Conservation (phyloP, 441 rosid species). For the Daphne laureola region DNA sequence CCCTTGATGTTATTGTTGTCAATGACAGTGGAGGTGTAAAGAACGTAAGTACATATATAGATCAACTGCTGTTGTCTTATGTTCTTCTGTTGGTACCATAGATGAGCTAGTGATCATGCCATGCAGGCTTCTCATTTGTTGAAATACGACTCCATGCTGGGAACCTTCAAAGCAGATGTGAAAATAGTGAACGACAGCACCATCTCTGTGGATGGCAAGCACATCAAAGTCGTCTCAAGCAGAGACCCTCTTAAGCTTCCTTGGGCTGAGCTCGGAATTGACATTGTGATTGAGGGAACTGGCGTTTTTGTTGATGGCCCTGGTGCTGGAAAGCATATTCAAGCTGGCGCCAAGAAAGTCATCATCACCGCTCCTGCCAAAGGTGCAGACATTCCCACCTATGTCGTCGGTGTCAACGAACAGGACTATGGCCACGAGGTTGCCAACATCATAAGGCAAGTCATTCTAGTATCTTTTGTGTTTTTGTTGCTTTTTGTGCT, state of each 20-base stretch:
- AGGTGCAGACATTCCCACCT: conserved; percentile 96
- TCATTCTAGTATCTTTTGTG: neutral
- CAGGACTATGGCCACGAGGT: conserved; percentile 70
- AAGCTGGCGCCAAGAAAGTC: conserved; percentile 93
- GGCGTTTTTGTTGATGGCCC: conserved; percentile 95
- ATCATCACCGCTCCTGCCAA: conserved; percentile 95
- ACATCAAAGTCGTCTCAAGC: conserved; percentile 73
- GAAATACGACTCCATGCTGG: conserved; percentile 92
- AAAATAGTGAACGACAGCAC: conserved; percentile 66
- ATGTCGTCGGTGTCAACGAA: conserved; percentile 91
- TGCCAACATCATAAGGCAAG: conserved; percentile 74
- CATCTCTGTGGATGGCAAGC: conserved; percentile 84
- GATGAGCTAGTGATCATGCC: neutral
- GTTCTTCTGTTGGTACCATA: neutral
- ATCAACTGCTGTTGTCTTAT: neutral
- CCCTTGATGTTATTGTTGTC: conserved; percentile 84
- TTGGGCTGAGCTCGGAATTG: conserved; percentile 93
- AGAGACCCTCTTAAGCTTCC: conserved; percentile 97
- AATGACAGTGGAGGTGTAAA: conserved; percentile 98
- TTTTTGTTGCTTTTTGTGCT: neutral
- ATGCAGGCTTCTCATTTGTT: conserved; percentile 88
- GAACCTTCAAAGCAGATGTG: conserved; percentile 90
- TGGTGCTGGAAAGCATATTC: conserved; percentile 93
- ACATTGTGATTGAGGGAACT: conserved; percentile 96
- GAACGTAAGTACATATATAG: conserved; percentile 41